These are phyloP conservation scores for Septoria petroselini DNA, from an alignment of 2,329 filamentous ascomycete genomes.

Conservation along the genomic window DNA sequence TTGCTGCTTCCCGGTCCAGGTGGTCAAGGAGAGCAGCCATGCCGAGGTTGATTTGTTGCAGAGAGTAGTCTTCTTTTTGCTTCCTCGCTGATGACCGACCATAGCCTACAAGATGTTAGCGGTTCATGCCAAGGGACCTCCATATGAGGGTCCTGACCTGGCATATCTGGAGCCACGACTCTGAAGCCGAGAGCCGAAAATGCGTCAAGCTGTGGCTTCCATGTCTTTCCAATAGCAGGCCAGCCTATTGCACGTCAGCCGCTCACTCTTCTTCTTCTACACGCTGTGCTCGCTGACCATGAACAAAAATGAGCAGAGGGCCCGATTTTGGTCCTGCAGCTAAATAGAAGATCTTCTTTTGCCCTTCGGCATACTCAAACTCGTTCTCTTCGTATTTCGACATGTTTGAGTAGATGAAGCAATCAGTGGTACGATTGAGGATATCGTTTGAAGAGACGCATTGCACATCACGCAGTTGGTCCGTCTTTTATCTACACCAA, in stretches of 20 bases:
- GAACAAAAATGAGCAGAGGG: constrained; percentile 33
- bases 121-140: neutral
- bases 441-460: too few species aligned
- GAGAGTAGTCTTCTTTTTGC: constrained; percentile 34
- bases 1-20: constrained; percentile 40
- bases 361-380: constrained; percentile 23
- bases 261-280: neutral
- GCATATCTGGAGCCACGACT: constrained; percentile 37
- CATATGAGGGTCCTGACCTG: constrained; percentile 16
- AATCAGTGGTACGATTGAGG: too few species aligned
- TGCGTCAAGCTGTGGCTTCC: constrained; percentile 38
- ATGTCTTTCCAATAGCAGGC: constrained; percentile 39
- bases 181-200: constrained; percentile 34
- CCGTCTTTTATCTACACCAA: neutral
- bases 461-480: too few species aligned
- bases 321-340: constrained; percentile 31
- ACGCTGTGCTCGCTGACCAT: constrained; percentile 19
- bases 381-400: constrained; percentile 24
- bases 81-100: constrained; percentile 36
- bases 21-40: constrained; percentile 43
- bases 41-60: constrained; percentile 33
- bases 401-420: too few species aligned
- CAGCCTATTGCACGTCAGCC: constrained; percentile 23
- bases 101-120: constrained; percentile 28
- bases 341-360: constrained; percentile 32